phyloP scores from a whole-genome alignment of 345 rosid genomes.

The Eucalyptus tenuipes region DNA sequence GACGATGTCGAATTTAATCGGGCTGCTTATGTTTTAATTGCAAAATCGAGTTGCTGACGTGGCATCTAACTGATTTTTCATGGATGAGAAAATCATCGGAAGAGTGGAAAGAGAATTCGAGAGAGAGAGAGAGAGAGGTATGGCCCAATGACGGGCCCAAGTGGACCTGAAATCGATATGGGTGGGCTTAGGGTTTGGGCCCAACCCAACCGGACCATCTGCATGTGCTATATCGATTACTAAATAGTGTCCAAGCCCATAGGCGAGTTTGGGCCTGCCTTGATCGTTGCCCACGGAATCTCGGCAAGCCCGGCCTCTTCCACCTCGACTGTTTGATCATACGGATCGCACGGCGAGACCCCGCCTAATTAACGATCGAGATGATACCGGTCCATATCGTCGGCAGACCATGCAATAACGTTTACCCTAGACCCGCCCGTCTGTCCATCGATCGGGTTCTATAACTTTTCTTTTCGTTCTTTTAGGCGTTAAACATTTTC shows the following conservation, averaged over 20 bases:
- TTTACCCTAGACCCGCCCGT: too few species aligned
- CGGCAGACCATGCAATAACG: accelerated
- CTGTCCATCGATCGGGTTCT: neutral
- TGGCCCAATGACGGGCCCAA: neutral
- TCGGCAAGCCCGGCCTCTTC: neutral
- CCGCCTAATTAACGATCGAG: accelerated
- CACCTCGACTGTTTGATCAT: neutral
- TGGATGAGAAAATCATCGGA: neutral
- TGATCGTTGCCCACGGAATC: neutral
- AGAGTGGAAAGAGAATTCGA: too few species aligned
- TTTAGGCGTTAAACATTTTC: accelerated
- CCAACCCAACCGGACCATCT: neutral
- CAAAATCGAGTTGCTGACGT: neutral
- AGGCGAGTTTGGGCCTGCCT: neutral
- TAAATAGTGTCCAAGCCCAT: neutral
- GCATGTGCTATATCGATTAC: neutral
- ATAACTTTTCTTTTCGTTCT: neutral
- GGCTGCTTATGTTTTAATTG: neutral
- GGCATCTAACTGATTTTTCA: neutral
- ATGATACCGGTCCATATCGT: neutral
- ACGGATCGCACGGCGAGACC: accelerated
- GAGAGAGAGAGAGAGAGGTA: too few species aligned
- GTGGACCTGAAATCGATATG: neutral
- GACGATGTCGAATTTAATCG: too few species aligned
- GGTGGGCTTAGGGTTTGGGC: neutral